Conservation (phyloP, 2,329 filamentous ascomycete genomes). For the Penicillium sp. region DNA sequence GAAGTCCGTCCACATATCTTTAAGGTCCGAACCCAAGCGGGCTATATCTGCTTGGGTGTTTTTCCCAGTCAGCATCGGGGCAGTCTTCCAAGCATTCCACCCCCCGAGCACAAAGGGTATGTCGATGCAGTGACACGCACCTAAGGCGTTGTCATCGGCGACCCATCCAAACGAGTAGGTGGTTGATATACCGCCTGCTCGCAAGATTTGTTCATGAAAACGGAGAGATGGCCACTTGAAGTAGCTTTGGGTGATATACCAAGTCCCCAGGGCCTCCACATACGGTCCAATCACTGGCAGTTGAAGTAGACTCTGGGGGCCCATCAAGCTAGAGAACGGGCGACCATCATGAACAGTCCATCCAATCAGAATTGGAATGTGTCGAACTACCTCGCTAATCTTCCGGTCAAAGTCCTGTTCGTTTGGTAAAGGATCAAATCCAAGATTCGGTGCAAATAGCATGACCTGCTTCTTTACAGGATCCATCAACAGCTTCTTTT, state of each 20-base stretch:
- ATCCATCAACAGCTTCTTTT: not conserved
- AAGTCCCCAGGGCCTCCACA: not conserved
- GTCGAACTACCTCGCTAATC: not conserved
- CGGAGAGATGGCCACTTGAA: not conserved
- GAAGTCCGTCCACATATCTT: not conserved
- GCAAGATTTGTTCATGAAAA: not conserved
- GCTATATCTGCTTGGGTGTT: constrained; percentile 55
- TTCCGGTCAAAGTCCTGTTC: not conserved
- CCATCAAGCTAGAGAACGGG: not conserved
- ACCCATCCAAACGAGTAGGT: not conserved
- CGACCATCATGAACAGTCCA: not conserved
- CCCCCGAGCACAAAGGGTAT: constrained; percentile 52
- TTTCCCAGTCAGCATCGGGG: constrained; percentile 70
- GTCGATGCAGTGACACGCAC: not conserved
- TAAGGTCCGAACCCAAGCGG: not conserved
- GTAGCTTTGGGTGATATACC: not conserved
- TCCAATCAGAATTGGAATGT: not conserved
- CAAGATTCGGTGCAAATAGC: not conserved
- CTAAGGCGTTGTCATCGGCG: not conserved
- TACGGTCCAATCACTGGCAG: not conserved
- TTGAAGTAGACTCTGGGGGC: not conserved
- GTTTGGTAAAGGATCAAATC: not conserved
- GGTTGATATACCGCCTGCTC: not conserved
- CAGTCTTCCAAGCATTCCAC: constrained; percentile 69
- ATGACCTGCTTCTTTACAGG: not conserved